Percentiles rank a stretch among this genome's conserved stretches.
phyloP scores from a whole-genome alignment of 768 basidiomycete species.

The Leccinum aurantiacum region DNA sequence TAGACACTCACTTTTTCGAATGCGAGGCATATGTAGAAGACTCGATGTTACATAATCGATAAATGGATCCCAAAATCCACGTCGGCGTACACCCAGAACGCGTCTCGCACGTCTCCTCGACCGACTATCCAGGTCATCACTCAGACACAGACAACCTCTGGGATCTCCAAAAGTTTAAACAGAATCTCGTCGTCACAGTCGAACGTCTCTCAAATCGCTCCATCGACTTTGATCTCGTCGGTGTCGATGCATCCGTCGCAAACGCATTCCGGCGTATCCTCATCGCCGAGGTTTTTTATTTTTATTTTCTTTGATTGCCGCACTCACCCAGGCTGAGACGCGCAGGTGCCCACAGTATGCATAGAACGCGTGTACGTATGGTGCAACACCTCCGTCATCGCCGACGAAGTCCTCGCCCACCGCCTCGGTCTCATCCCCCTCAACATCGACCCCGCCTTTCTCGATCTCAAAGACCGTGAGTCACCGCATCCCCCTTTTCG shows the following conservation, averaged over 20 bases:
- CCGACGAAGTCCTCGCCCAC: conserved; percentile 90
- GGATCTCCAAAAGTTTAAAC: conserved; percentile 70
- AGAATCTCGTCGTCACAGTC: conserved; percentile 74
- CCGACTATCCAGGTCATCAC: conserved; percentile 89
- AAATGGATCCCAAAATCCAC: conserved; percentile 43
- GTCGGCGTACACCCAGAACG: conserved; percentile 71
- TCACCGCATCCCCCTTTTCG: background rate
- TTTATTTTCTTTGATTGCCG: background rate
- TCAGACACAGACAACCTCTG: conserved; percentile 84
- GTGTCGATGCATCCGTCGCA: conserved; percentile 94
- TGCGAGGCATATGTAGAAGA: conserved; percentile 49
- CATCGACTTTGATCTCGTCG: conserved; percentile 93
- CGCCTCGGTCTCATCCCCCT: conserved; percentile 91
- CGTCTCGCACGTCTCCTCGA: conserved; percentile 78
- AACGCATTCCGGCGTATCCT: conserved; percentile 92
- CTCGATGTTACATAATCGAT: conserved; percentile 14
- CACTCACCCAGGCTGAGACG: conserved; percentile 1
- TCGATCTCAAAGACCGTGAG: conserved; percentile 55
- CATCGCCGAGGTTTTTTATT: conserved; percentile 70
- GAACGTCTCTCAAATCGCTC: conserved; percentile 79
- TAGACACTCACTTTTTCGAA: conserved; percentile 59
- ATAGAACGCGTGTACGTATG: conserved; percentile 91
- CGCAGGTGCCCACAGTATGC: conserved; percentile 85
- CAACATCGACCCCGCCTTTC: conserved; percentile 74
- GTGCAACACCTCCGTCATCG: conserved; percentile 93